Base-by-base conservation (phyloP, 2,329 filamentous ascomycete genomes). In the Camptophora hylomeconis region DNA sequence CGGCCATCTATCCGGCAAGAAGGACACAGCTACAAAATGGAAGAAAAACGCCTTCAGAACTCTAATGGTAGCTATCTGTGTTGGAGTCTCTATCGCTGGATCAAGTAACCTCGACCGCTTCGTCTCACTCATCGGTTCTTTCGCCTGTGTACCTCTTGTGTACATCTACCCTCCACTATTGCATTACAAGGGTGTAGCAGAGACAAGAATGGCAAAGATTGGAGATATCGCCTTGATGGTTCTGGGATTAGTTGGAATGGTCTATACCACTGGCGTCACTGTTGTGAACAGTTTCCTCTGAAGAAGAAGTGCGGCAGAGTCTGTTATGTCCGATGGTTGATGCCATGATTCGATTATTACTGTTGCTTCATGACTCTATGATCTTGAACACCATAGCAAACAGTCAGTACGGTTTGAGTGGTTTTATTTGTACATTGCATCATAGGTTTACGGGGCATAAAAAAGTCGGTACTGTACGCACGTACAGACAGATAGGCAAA, bases 121-220 rank as follows among this genome's bases (percentile, higher is more conserved):
- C 40, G 77, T 83, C 8, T 72, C 77, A 0, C 55, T 83, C 25
- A 81, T 82, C 39, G 78, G 78, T 8, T 75, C 69, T 20, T 72
- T 80, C 45, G 77, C 77, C 2, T 83, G 78, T 42, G 74, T 83
- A 30, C 78, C 78, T 9, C 53, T 83, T 39, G 77, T 83, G 7
- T 83, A 82, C 52, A 78, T 83, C 34, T 83, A 82, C 46, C 78
- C 80, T 23, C 67, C 79, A 1, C 74, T 65, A 37, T 47, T 84
- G 45, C 79, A 84, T 49, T 77, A 72, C 53, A 72, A 65, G 44
- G 77, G 72, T 4, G 62, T 76, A 3, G 78, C 77, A 5, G 58
- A 63, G 26, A 67, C 61, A n/a, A 52, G 49, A 17, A 57, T 52
- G 47, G 65, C 57, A 16, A 80, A 73, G 54, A 48, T 53, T 2